A percentile compares a stretch with the other conserved stretches of the same genome.
Conservation (phyloP, 345 rosid genomes). For the Rhizophora apiculata region DNA sequence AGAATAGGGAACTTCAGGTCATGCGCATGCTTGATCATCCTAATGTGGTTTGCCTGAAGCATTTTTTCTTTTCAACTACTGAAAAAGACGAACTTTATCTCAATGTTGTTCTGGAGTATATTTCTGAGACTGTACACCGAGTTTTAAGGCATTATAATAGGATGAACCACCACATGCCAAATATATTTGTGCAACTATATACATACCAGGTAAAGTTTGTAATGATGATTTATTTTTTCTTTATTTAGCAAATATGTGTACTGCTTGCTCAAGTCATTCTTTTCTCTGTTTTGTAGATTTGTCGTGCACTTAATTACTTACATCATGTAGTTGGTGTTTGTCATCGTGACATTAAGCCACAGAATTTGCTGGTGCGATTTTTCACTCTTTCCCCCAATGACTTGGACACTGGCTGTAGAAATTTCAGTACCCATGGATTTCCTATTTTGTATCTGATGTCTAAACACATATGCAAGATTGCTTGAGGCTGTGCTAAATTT, state of each 20-base stretch:
- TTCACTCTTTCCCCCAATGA: neutral
- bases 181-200: conserved; percentile 71
- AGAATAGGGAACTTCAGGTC: conserved; percentile 96
- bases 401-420: neutral
- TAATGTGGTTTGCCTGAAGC: conserved; percentile 76
- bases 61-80: conserved; percentile 88
- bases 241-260: neutral
- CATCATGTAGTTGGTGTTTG: conserved; percentile 89
- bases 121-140: conserved; percentile 86
- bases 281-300: conserved; percentile 52
- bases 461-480: neutral
- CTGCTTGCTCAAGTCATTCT: conserved; percentile 5
- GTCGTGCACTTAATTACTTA: conserved; percentile 88
- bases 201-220: conserved; percentile 57
- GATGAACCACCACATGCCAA: conserved; percentile 58
- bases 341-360: conserved; percentile 99
- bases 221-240: neutral
- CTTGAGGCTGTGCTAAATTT: conserved; percentile 24
- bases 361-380: conserved; percentile 77
- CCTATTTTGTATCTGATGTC: neutral
- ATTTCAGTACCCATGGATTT: neutral
- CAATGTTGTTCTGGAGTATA: conserved; percentile 89
- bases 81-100: conserved; percentile 91
- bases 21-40: conserved; percentile 85
- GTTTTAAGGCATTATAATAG: conserved; percentile 72